A percentile compares a stretch with the other conserved stretches of the same genome.
phyloP scores from a whole-genome alignment of 176 grass and related monocot genomes.

The Eleusine indica region DNA sequence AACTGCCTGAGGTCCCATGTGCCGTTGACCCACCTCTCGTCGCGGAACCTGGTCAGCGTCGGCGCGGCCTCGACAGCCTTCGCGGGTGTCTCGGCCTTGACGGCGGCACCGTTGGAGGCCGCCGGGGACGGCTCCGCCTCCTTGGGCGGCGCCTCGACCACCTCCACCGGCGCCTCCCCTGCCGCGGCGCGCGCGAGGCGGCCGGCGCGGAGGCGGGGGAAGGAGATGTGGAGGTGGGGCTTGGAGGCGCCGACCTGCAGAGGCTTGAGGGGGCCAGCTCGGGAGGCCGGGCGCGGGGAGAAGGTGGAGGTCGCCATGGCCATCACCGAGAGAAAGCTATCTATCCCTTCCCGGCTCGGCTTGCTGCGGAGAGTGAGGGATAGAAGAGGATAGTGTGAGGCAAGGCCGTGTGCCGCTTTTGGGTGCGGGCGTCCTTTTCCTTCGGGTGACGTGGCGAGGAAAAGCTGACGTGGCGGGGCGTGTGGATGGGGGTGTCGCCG shows the following conservation, averaged over 20 bases:
- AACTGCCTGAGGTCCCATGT: constrained; percentile 89
- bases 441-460: constrained; percentile 10
- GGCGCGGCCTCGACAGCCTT: neutral
- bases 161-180: constrained; percentile 44
- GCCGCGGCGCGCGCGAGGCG: constrained; percentile 39
- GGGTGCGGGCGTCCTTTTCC: neutral
- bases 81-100: constrained; percentile 7
- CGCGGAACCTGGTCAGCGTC: constrained; percentile 49
- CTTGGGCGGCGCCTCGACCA: constrained; percentile 42
- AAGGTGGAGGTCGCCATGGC: constrained; percentile 62
- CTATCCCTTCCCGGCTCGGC: neutral
- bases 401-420: neutral
- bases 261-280: constrained; percentile 4
- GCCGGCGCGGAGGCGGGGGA: constrained; percentile 30
- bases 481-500: constrained; percentile 8
- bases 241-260: constrained; percentile 2
- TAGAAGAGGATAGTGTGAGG: constrained; percentile 24
- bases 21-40: constrained; percentile 79
- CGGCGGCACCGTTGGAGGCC: constrained; percentile 46
- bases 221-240: constrained; percentile 7
- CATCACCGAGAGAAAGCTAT: constrained; percentile 24
- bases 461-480: neutral
- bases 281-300: constrained; percentile 41
- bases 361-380: neutral
- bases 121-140: constrained; percentile 31